Conservation (phyloP, 164 flowering plant species). For the Liquidambar formosana region DNA sequence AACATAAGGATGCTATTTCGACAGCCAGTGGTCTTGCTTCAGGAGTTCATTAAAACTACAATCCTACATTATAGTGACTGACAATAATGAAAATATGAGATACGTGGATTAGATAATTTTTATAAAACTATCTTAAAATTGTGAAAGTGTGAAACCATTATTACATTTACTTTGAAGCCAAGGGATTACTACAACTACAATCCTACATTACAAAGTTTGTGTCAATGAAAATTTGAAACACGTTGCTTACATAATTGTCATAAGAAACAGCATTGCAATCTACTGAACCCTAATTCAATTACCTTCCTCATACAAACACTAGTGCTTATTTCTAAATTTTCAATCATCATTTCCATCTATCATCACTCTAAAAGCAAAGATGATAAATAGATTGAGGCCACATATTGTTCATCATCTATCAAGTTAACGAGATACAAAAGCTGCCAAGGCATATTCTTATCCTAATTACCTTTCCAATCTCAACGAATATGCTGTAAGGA, state of each 20-base stretch:
- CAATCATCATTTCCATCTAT: slow-evolving; percentile 5
- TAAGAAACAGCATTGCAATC: background rate
- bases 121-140: too few species aligned
- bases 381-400: slow-evolving; percentile 3
- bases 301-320: background rate
- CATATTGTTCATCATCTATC: background rate
- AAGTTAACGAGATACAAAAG: background rate
- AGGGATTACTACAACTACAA: too few species aligned
- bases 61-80: too few species aligned
- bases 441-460: background rate
- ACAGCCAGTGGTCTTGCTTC: too few species aligned
- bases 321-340: background rate
- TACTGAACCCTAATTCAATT: background rate
- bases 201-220: too few species aligned
- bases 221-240: background rate
- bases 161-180: too few species aligned
- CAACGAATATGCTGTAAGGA: background rate
- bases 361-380: slow-evolving; percentile 14
- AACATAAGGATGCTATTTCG: too few species aligned
- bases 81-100: too few species aligned
- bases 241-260: background rate
- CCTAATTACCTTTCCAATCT: background rate
- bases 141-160: too few species aligned
- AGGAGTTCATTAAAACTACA: too few species aligned
- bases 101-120: too few species aligned